Conservation (phyloP, 2,329 filamentous ascomycete species). For the Pseudogymnoascus sp. region DNA sequence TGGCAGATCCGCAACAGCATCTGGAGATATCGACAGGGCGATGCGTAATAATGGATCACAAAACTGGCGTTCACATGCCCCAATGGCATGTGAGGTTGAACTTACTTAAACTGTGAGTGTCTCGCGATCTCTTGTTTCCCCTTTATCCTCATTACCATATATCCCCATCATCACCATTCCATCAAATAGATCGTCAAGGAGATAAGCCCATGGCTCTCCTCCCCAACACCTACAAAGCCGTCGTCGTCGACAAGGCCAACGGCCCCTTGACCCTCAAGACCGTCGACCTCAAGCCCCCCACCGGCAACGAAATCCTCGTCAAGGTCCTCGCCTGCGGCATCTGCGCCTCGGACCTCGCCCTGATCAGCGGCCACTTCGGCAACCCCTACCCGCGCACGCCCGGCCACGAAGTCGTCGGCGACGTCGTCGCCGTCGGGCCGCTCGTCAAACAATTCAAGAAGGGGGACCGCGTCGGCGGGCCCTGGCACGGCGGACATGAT, state of each 20-base stretch:
- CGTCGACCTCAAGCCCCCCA: conserved; percentile 47
- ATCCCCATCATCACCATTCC: not conserved
- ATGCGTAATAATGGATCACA: not conserved
- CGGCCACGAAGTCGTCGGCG: conserved; percentile 65
- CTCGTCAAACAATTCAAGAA: conserved; percentile 49
- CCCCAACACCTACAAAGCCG: conserved; percentile 60
- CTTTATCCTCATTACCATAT: not conserved
- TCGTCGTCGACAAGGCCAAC: conserved; percentile 46
- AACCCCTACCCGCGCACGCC: conserved; percentile 52
- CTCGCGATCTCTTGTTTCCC: not conserved
- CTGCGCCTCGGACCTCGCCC: conserved; percentile 53
- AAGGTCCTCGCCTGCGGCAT: conserved; percentile 66
- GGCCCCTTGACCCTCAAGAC: conserved; percentile 50
- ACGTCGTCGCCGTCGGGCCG: conserved; percentile 52
- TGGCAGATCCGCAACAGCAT: too few species aligned
- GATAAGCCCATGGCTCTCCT: conserved; percentile 25
- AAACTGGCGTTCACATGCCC: not conserved
- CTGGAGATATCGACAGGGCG: too few species aligned
- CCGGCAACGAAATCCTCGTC: conserved; percentile 53
- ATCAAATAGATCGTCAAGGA: too few species aligned
- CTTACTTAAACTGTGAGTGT: not conserved
- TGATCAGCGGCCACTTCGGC: conserved; percentile 42
- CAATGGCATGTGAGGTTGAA: not conserved
- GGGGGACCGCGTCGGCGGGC: conserved; percentile 58
- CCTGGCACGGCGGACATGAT: conserved; percentile 63